Percentiles rank a stretch among this genome's conserved stretches.
Conservation (phyloP, 139 green algal species). For the Pseudopediastrum boryanum region DNA sequence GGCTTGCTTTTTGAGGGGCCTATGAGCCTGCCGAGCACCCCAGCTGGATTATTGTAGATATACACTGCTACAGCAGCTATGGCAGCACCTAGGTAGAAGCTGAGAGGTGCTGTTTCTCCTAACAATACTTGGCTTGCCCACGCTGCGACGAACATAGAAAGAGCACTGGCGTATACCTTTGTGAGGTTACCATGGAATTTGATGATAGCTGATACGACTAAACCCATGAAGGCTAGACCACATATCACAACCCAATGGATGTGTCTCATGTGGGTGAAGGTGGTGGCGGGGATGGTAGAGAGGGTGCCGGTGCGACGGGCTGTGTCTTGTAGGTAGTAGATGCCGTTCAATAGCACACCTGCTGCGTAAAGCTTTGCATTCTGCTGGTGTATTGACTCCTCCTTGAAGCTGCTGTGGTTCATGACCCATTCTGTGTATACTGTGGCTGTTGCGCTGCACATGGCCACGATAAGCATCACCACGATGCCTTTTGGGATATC, state of each 20-base stretch:
- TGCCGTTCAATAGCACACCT: background rate
- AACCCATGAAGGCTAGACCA: background rate
- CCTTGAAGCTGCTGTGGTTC: conserved; percentile 1
- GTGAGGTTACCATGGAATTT: background rate
- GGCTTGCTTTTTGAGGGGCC: background rate
- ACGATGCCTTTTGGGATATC: too few species aligned
- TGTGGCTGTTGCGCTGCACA: background rate
- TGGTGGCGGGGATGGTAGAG: background rate
- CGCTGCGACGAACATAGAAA: background rate
- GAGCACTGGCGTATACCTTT: conserved; percentile 1
- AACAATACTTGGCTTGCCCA: background rate
- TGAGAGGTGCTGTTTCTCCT: background rate
- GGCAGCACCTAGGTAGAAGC: background rate
- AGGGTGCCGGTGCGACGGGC: too few species aligned
- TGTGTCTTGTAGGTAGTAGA: background rate
- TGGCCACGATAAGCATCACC: too few species aligned
- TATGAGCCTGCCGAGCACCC: background rate
- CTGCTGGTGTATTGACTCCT: conserved; percentile 5
- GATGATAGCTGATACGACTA: background rate
- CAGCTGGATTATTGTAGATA: background rate
- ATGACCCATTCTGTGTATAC: background rate
- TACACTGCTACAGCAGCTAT: too few species aligned
- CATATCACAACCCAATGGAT: background rate
- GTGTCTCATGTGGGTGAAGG: background rate
- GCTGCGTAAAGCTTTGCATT: background rate